Conservation (phyloP, 2,329 filamentous ascomycete genomes). For the Ambrosiella beaveri region DNA sequence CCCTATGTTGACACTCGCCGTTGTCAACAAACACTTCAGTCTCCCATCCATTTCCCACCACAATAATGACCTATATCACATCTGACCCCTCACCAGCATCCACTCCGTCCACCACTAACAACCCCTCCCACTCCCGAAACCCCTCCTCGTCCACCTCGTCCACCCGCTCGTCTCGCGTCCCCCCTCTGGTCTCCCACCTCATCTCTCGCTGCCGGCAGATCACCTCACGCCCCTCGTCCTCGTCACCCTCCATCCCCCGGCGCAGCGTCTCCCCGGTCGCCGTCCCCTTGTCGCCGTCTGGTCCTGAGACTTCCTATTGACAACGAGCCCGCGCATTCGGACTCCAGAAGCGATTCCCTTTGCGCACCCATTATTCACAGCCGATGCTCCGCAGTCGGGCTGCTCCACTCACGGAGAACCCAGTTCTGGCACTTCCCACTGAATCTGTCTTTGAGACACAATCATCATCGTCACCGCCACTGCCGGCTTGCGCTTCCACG, state of each 20-base stretch:
- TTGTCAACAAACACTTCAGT: conserved; percentile 5
- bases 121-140: too few relatives aligned
- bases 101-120: neutral
- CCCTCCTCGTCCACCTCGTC: neutral
- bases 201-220: conserved; percentile 6
- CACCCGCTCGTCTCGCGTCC: neutral
- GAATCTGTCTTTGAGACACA: neutral
- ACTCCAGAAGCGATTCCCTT: conserved; percentile 8
- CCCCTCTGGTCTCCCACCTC: conserved; percentile 5
- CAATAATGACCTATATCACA: neutral
- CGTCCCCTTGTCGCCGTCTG: neutral
- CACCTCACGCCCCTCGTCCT: conserved; percentile 1
- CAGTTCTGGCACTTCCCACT: neutral
- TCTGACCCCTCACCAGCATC: neutral
- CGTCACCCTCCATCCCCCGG: neutral
- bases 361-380: conserved; percentile 6
- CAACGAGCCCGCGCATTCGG: conserved; percentile 12
- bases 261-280: neutral
- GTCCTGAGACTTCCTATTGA: conserved; percentile 6
- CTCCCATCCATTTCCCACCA: conserved; percentile 2
- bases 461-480: neutral
- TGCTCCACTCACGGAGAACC: neutral
- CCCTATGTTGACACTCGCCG: neutral
- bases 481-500: neutral
- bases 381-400: conserved; percentile 2